These are phyloP conservation scores for Aurifilum marmelostoma DNA, from an alignment of 2,329 filamentous ascomycete species.

Conservation along the genomic window DNA sequence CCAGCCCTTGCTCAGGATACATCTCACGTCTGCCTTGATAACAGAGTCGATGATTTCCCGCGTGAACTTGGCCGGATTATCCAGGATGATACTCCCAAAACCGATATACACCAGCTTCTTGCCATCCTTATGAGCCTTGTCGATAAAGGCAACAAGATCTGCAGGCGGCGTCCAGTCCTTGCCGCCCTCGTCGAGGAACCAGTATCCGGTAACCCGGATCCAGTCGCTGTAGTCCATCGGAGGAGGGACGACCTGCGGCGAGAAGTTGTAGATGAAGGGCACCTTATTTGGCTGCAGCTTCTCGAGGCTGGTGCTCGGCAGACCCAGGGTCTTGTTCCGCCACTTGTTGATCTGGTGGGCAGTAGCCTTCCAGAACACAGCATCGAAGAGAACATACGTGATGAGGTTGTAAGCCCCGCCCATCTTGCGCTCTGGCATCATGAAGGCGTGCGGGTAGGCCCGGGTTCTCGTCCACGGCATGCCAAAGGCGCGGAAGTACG, in stretches of 20 bases:
- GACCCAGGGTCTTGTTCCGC: conserved; percentile 77
- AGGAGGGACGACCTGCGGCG: conserved; percentile 87
- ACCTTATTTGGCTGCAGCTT: conserved; percentile 96
- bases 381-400: conserved; percentile 95
- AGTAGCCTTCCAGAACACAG: conserved; percentile 94
- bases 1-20: conserved; percentile 96
- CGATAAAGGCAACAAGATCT: conserved; percentile 80
- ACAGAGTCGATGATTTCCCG: conserved; percentile 93
- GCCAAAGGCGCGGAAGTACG: conserved; percentile 95
- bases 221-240: conserved; percentile 96
- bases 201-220: conserved; percentile 97
- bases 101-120: conserved; percentile 97
- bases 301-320: conserved; percentile 81
- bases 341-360: conserved; percentile 90
- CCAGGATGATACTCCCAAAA: conserved; percentile 94
- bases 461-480: conserved; percentile 98
- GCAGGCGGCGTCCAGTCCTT: conserved; percentile 71
- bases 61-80: conserved; percentile 85
- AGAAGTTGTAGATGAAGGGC: conserved; percentile 98
- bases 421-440: conserved; percentile 90
- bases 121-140: conserved; percentile 74
- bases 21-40: conserved; percentile 86
- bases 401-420: conserved; percentile 94
- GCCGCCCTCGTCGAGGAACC: conserved; percentile 83
- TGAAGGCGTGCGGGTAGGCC: conserved; percentile 95